A percentile compares a stretch with the other conserved stretches of the same genome.
phyloP scores from a whole-genome alignment of 768 basidiomycete species.

The Porphyrellus cyaneotinctus region DNA sequence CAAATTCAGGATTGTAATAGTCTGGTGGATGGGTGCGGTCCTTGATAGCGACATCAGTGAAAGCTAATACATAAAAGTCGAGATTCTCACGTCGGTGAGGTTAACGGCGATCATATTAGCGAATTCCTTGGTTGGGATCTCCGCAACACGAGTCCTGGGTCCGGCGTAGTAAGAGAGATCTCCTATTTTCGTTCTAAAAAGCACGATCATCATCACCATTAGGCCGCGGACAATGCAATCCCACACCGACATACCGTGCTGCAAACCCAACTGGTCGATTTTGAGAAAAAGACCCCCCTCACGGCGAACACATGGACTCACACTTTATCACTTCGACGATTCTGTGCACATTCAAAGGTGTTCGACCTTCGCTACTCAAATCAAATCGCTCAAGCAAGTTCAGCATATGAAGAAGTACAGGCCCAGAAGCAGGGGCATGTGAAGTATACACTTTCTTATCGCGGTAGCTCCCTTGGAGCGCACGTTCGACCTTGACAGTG shows the following conservation, averaged over 20 bases:
- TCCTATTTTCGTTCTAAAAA: slow-evolving; percentile 72
- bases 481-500: slow-evolving; percentile 60
- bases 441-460: slow-evolving; percentile 80
- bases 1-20: slow-evolving; percentile 84
- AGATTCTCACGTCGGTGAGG: slow-evolving; percentile 74
- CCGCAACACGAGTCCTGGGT: slow-evolving; percentile 49
- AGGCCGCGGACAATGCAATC: slow-evolving; percentile 7
- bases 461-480: slow-evolving; percentile 74
- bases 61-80: neutral
- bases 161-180: slow-evolving; percentile 67
- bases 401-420: slow-evolving; percentile 89
- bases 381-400: slow-evolving; percentile 81
- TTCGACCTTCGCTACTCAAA: slow-evolving; percentile 45
- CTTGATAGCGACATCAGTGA: slow-evolving; percentile 37
- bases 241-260: slow-evolving; percentile 40
- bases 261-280: slow-evolving; percentile 54
- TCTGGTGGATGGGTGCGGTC: slow-evolving; percentile 73
- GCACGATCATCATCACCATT: neutral
- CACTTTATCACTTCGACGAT: slow-evolving; percentile 84
- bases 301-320: slow-evolving; percentile 33
- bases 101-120: slow-evolving; percentile 57
- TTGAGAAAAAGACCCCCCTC: slow-evolving; percentile 6
- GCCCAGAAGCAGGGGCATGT: slow-evolving; percentile 82
- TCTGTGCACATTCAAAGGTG: slow-evolving; percentile 70
- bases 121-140: slow-evolving; percentile 68